Conservation (phyloP, 202 grass and related monocot species). For the Zizania palustris region DNA sequence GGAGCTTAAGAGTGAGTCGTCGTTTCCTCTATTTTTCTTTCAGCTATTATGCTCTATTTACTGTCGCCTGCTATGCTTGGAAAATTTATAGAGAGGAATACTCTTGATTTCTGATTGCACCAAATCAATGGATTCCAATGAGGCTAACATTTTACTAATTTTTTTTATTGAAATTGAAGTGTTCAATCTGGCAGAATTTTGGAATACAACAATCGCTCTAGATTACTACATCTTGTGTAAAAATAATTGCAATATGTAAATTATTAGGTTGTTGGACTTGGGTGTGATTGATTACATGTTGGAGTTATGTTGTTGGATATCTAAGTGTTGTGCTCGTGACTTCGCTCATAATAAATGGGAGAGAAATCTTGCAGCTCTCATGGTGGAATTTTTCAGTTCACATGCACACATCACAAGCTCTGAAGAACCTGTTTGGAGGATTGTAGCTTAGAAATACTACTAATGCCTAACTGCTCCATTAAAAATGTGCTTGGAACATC, state of each 20-base stretch:
- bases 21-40: not conserved
- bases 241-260: not conserved
- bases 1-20: slow-evolving; percentile 70
- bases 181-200: not conserved
- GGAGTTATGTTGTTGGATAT: not conserved
- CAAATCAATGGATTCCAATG: not conserved
- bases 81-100: not conserved
- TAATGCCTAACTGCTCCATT: no score
- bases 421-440: no score
- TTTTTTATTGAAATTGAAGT: not conserved
- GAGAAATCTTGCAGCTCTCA: not conserved
- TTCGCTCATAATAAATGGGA: not conserved
- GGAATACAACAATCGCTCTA: not conserved
- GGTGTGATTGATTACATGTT: not conserved
- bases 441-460: no score
- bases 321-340: not conserved
- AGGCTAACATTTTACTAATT: not conserved
- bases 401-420: not conserved
- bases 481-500: no score
- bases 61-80: not conserved
- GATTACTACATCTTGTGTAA: not conserved
- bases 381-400: not conserved
- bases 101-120: not conserved
- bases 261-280: not conserved
- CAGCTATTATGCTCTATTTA: not conserved